These are phyloP conservation scores for Syzygium oleosum DNA, from an alignment of 345 rosid species.

Conservation along the genomic window DNA sequence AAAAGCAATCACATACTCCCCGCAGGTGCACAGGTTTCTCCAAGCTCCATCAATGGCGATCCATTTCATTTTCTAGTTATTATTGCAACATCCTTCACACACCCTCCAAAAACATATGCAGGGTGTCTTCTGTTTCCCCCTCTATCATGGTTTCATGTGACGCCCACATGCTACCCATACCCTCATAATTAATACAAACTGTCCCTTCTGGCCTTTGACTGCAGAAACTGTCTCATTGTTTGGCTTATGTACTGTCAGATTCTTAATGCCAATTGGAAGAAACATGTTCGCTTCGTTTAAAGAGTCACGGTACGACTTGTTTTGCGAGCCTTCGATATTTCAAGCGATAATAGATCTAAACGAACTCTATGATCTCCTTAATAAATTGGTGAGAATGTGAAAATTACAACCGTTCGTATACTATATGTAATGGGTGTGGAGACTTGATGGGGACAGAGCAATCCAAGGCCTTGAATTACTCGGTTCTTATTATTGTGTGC, in stretches of 20 bases:
- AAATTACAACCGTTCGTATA: background rate
- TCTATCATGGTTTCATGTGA: background rate
- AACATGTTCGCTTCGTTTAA: background rate
- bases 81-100: background rate
- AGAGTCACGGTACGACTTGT: background rate
- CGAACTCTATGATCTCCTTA: background rate
- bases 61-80: background rate
- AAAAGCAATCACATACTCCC: background rate
- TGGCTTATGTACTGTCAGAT: background rate
- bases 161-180: background rate
- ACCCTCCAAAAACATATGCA: background rate
- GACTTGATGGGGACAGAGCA: background rate
- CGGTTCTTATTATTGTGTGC: background rate
- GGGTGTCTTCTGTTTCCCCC: background rate
- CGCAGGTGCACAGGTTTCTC: background rate
- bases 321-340: background rate
- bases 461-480: background rate
- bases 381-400: background rate
- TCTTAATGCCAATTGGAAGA: background rate
- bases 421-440: background rate
- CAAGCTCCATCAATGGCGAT: background rate
- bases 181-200: background rate
- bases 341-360: background rate
- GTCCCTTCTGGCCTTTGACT: background rate
- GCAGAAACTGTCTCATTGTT: background rate